Conservation (phyloP, 805 yeast species). For the Kuraishia floccosa region DNA sequence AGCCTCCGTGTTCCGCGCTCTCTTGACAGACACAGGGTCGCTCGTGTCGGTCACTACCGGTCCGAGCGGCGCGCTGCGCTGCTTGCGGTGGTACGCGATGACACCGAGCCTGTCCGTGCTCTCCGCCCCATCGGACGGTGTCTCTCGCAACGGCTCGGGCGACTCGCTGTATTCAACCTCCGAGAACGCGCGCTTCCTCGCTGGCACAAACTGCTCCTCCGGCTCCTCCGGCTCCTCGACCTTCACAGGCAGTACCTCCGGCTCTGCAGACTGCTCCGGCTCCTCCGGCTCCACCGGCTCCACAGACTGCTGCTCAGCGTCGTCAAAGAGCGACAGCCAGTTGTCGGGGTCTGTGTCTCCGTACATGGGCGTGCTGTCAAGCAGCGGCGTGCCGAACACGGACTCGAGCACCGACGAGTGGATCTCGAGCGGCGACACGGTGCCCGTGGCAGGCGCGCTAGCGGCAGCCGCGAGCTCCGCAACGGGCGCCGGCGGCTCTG, state of each 20-base stretch:
- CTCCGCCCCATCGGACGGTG: not conserved
- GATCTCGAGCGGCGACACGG: conserved; percentile 39
- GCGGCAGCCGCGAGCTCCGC: too few species aligned
- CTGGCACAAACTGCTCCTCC: not conserved
- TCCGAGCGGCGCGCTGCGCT: conserved; percentile 55
- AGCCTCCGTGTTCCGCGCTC: conserved; percentile 97
- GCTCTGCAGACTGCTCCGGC: conserved; percentile 8
- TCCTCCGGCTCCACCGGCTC: conserved; percentile 3
- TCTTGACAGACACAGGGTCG: conserved; percentile 70
- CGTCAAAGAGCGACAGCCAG: conserved; percentile 53
- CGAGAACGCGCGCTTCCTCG: conserved; percentile 1
- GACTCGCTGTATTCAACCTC: too few species aligned
- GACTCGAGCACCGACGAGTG: conserved; percentile 41
- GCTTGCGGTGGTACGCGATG: conserved; percentile 69
- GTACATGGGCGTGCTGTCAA: conserved; percentile 46
- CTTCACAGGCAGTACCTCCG: not conserved
- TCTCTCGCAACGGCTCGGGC: too few species aligned
- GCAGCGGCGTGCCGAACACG: conserved; percentile 15
- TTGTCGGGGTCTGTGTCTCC: conserved; percentile 39
- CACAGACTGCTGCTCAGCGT: conserved; percentile 12
- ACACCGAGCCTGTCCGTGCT: conserved; percentile 59
- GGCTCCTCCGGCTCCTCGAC: not conserved
- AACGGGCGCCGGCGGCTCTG: too few species aligned
- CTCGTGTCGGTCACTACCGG: conserved; percentile 50
- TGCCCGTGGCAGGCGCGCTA: too few species aligned